These are phyloP conservation scores for Oidiodendron maius DNA, from an alignment of 495 filamentous ascomycete species.

Conservation along the genomic window DNA sequence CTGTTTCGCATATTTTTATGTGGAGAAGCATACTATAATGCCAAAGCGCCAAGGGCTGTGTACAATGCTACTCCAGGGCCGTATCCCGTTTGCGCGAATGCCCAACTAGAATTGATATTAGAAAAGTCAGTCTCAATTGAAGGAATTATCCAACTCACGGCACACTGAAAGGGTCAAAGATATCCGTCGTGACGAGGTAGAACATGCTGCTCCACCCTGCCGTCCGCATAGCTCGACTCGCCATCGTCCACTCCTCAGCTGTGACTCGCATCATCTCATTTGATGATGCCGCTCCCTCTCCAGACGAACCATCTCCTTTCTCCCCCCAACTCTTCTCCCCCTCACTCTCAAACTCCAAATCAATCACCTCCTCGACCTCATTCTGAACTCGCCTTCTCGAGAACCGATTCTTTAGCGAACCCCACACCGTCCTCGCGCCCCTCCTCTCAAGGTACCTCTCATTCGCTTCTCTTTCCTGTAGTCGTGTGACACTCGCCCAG, in stretches of 20 bases:
- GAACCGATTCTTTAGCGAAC: constrained; percentile 24
- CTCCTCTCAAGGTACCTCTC: constrained; percentile 18
- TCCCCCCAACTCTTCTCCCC: background rate
- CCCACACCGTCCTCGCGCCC: constrained; percentile 24
- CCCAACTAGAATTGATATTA: constrained; percentile 17
- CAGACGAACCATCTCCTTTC: constrained; percentile 6
- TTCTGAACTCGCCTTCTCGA: too few relatives aligned
- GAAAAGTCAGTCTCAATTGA: background rate
- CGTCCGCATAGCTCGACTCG: constrained; percentile 40
- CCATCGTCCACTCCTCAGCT: constrained; percentile 36
- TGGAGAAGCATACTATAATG: constrained; percentile 14
- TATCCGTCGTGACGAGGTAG: constrained; percentile 53
- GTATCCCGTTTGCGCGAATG: constrained; percentile 26
- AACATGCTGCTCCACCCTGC: constrained; percentile 45
- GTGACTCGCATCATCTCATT: constrained; percentile 17
- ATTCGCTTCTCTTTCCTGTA: constrained; percentile 33
- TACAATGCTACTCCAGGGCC: constrained; percentile 45
- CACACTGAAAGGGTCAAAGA: constrained; percentile 51
- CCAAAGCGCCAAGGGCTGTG: constrained; percentile 46
- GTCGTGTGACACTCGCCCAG: constrained; percentile 40
- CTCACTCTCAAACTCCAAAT: background rate
- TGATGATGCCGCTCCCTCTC: background rate
- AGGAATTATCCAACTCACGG: constrained; percentile 14
- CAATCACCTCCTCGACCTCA: background rate
- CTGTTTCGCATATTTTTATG: too few relatives aligned